Conservation (phyloP, 1,284 basidiomycete species). For the Fistulina hepatica region DNA sequence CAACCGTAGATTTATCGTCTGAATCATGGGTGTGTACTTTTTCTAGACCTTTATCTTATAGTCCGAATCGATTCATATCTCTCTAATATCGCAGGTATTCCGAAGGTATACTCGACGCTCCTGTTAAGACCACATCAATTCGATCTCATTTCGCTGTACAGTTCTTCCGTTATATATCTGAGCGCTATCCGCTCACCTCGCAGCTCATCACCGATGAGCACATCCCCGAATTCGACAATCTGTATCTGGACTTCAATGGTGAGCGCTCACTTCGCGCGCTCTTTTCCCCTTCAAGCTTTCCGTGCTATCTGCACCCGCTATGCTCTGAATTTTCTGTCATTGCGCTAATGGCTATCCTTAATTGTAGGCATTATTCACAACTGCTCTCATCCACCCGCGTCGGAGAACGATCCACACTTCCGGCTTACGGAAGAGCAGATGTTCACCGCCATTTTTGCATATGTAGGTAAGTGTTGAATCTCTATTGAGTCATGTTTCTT, state of each 20-base stretch:
- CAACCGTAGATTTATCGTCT: too few species aligned
- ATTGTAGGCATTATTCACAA: conserved; percentile 99
- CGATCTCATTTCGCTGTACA: conserved; percentile 23
- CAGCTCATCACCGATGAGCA: conserved; percentile 96
- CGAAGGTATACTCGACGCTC: neutral
- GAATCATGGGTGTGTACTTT: too few species aligned
- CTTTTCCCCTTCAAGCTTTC: too few species aligned
- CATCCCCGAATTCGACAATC: conserved; percentile 91
- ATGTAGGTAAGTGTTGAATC: conserved; percentile 88
- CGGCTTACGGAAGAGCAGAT: conserved; percentile 96
- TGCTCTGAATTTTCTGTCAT: too few species aligned
- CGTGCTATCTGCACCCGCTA: too few species aligned
- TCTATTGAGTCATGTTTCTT: conserved; percentile 97
- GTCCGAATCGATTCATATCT: too few species aligned
- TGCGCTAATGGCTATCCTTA: too few species aligned
- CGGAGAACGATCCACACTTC: conserved; percentile 89
- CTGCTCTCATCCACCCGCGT: conserved; percentile 56
- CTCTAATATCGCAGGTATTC: neutral
- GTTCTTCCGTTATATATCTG: conserved; percentile 84
- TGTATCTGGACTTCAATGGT: conserved; percentile 97
- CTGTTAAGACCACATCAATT: neutral
- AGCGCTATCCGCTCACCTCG: conserved; percentile 96
- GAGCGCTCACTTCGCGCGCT: too few species aligned
- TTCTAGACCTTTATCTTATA: too few species aligned
- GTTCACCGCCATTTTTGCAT: conserved; percentile 92